These are phyloP conservation scores for Syzygium jambos DNA, from an alignment of 345 rosid genomes.

Conservation along the genomic window DNA sequence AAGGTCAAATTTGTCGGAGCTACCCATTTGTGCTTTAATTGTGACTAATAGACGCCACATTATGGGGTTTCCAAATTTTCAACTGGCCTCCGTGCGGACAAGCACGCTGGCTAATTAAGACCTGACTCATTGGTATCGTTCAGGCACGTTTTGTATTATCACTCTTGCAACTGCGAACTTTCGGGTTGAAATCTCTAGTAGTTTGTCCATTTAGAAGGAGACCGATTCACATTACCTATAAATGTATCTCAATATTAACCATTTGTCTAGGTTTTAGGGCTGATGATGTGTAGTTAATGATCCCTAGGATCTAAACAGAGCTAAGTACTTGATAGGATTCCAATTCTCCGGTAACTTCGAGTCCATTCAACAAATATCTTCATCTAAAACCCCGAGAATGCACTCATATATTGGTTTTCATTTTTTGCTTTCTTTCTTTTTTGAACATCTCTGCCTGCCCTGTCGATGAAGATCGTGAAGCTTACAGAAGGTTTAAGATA, in stretches of 20 bases:
- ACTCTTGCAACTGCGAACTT: background rate
- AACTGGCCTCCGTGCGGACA: background rate
- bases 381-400: background rate
- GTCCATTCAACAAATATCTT: background rate
- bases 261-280: background rate
- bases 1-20: background rate
- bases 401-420: background rate
- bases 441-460: background rate
- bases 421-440: background rate
- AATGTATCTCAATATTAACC: background rate
- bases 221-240: background rate
- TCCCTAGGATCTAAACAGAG: background rate
- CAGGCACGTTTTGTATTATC: background rate
- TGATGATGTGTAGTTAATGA: background rate
- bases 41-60: background rate
- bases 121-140: background rate
- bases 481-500: background rate
- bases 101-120: background rate
- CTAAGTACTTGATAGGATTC: background rate
- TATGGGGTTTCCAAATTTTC: background rate
- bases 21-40: background rate
- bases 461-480: background rate
- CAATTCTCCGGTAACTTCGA: background rate
- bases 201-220: background rate
- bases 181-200: background rate